Evolutionary conservation across 2,329 filamentous ascomycete species (phyloP), one percentile per base, ranked within the genome.

Genomic region (Epichloe brachyelytri): DNA sequence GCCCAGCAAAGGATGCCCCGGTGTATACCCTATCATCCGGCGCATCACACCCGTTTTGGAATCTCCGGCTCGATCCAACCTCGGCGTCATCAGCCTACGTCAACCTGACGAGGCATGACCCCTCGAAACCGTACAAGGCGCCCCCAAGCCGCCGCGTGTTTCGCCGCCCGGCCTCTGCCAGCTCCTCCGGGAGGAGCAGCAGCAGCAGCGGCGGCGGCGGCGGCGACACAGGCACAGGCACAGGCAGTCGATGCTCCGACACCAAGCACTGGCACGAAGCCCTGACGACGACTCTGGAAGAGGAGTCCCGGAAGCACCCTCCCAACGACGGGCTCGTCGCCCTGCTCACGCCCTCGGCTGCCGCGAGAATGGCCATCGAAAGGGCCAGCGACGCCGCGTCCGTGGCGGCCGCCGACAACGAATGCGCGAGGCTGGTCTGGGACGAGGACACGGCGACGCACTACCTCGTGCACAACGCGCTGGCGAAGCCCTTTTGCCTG

Each of bases 371-470:
- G 63, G 83, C 80, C 1, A 69, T 82, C 1, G 80, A 83, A 52
- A 73, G 76, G 26, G 68, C 82, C 3, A 71, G 76, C 43, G 80
- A 85, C 60, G 71, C 76, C 2, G 71, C 75, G 0, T 75, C 83
- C 10, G 72, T 82, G 4, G 72, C 74, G 52, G 77, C 82, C 36
- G 84, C 84, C 0, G 80, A 85, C 62, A 74, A 77, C 34, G 84
- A 88, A 66, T 82, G 79, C 57, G 85, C 80, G 22, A 75, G 82
- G 2, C 75, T 90, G 2, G 79, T 86, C n/a, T 88, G 83, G 78
- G 80, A 84, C 59, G 76, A 78, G 33, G 80, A 84, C 59, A 75
- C 70, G 51, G 64, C 67, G 5, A 75, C 69, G 57, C 75, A 82
- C 63, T 84, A 79, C 62, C 70, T 84, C n/a, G 78, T 77, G 30